Evolutionary conservation across 2,329 filamentous ascomycete species (phyloP), one percentile per base, ranked within the genome.

Genomic region (Fusarium setosum): DNA sequence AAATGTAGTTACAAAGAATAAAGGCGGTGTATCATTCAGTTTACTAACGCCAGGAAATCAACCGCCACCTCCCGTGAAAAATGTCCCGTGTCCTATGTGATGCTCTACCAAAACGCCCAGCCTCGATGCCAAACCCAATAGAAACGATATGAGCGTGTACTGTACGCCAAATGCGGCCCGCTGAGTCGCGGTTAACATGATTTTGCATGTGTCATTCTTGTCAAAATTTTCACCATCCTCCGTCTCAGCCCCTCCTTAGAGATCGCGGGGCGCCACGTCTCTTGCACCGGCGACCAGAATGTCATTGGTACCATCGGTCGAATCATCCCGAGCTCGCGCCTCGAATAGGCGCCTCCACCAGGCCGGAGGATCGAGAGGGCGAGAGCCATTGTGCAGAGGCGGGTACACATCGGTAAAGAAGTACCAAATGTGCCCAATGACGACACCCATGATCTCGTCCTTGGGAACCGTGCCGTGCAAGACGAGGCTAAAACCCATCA

Each of bases 361-460:
- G 59, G 82, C 81, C 0, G 96, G 96, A 34, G 96, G 95, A 72
- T 97, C 95, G 45, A 99, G 84, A 1, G 96, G 96, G 56, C 92
- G 86, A 50, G 91, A 90, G 17, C 93, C 93, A 65, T 91, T 89
- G 79, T 97, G 92, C 40, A 97, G 86, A 4, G 94, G 92, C 4
- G 96, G 96, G 78, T 97, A 99, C 15, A 99, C 94, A 76, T 99
- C 96, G 60, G 90, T 92, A 79, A 98, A 97, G 81, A 97, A 99
- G 79, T 98, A 99, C 91, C 94, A 98, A 37, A 98, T 86, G 79
- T 99, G 96, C 10, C 96, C 96, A 35, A 98, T 94, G 10, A 96
- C 89, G 15, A 97, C 93, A 5, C 96, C 96, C 82, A 96, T 93
- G 65, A 99, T 91, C 82, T 99, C 96, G 76, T 98, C 96, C 79